Base-by-base conservation (phyloP, 169 alveolate genomes). In the Babesia ovis region DNA sequence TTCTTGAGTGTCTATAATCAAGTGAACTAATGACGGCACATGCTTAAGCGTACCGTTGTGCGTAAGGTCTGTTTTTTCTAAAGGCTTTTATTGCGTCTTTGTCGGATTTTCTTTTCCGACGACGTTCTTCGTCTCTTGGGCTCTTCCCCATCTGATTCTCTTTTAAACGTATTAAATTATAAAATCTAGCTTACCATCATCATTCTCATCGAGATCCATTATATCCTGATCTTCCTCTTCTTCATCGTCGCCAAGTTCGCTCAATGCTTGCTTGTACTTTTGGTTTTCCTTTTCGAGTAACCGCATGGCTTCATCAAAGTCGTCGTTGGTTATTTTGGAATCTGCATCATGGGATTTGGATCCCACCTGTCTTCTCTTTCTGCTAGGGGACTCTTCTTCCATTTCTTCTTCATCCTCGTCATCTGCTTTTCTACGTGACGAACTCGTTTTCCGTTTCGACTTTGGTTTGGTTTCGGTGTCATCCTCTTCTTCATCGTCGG, bases 381-480 rank as follows among this genome's bases (percentile, higher is more conserved):
- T 39, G 14, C 14, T 39, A 39, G 8, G 8, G n/a, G 46, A 14
- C 46, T 39, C 46, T 8, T 39, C 46, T 9, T 39, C 46, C n/a
- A n/a, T n/a, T n/a, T n/a, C 83, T 41, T 72, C 71, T 37, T 50
- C 55, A 27, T 35, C 69, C 41, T 45, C 73, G 11, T 60, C 56
- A 41, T 60, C 1, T 20, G 31, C 53, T 14, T 25, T 53, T 53
- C 18, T 12, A 57, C 12, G 48, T 57, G 9, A 18, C 58, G 71
- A n/a, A 3, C 50, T 50, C 34, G 11, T 6, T 31, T 1, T 58
- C 54, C 0, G 32, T 11, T 16, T 4, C 9, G 3, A 23, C 67
- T 1, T 35, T 27, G n/a, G 1, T 3, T 29, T 32, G 22, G 9
- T 0, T 12, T 2, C 45, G 8, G 4, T 42, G 2, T 29, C 67